Evolutionary conservation across 1,284 basidiomycete species (phyloP).

Genomic region (Heliocybe sulcata): DNA sequence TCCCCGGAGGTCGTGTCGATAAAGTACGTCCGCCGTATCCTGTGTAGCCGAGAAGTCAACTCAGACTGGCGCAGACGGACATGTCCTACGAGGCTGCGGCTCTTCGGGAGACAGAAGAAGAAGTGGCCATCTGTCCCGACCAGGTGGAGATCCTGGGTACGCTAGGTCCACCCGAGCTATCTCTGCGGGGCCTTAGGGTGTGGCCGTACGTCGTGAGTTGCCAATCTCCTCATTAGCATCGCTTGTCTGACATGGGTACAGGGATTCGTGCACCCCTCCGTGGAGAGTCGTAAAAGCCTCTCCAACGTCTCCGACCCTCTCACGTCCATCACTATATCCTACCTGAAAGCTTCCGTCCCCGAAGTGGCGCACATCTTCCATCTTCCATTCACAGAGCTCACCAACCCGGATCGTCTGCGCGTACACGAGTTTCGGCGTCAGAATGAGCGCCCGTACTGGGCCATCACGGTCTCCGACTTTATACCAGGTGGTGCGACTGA

Average conservation of each 20-base stretch:
- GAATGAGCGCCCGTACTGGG: slow-evolving; percentile 48
- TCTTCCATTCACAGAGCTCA: slow-evolving; percentile 49
- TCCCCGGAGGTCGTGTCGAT: slow-evolving; percentile 73
- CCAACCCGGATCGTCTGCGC: slow-evolving; percentile 39
- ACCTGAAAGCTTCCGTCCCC: slow-evolving; percentile 42
- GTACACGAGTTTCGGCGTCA: slow-evolving; percentile 47
- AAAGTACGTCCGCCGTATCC: slow-evolving; percentile 5
- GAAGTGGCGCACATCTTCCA: slow-evolving; percentile 71
- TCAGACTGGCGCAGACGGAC: slow-evolving; percentile 37
- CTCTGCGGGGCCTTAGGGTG: slow-evolving; percentile 53
- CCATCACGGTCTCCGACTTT: slow-evolving; percentile 62
- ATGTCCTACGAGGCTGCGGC: slow-evolving; percentile 47
- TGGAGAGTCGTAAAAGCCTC: slow-evolving; percentile 8
- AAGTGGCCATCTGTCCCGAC: slow-evolving; percentile 51
- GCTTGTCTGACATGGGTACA: slow-evolving; percentile 17
- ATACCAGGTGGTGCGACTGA: slow-evolving; percentile 20
- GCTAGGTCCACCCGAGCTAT: slow-evolving; percentile 55
- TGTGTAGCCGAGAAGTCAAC: background rate
- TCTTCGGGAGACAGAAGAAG: slow-evolving; percentile 68
- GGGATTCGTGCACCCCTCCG: slow-evolving; percentile 52
- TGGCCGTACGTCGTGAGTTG: slow-evolving; percentile 68
- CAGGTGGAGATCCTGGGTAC: slow-evolving; percentile 61
- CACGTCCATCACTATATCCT: slow-evolving; percentile 50
- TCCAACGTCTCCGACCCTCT: slow-evolving; percentile 22
- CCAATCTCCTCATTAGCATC: background rate